phyloP scores from a whole-genome alignment of 1,139 yeast genomes.

The Diutina catenulata region DNA sequence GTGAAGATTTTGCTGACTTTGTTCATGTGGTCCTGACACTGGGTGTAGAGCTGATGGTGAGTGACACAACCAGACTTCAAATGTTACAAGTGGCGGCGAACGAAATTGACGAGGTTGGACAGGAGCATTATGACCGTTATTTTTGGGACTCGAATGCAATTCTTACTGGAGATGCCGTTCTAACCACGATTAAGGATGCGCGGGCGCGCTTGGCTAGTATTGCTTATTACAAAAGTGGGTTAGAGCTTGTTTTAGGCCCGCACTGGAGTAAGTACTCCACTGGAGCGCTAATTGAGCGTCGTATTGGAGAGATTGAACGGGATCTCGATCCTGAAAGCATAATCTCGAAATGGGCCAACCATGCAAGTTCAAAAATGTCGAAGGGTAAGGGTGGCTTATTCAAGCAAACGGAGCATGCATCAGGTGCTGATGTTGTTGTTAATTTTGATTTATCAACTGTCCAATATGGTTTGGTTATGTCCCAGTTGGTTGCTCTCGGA shows the following conservation, averaged over 20 bases:
- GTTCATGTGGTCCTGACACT: background rate
- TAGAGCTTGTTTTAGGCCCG: slow-evolving; percentile 38
- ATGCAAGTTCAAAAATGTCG: slow-evolving; percentile 8
- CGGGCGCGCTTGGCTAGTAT: slow-evolving; percentile 7
- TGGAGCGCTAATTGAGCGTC: slow-evolving; percentile 51
- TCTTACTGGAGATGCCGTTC: background rate
- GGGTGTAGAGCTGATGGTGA: background rate
- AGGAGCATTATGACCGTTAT: background rate
- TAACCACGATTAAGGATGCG: background rate
- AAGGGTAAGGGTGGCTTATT: slow-evolving; percentile 8
- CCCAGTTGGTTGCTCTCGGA: slow-evolving; percentile 31
- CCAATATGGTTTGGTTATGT: slow-evolving; percentile 21
- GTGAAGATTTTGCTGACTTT: background rate
- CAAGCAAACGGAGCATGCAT: background rate
- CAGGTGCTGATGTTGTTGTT: slow-evolving; percentile 12
- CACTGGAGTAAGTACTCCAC: slow-evolving; percentile 70
- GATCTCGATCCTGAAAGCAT: slow-evolving; percentile 32
- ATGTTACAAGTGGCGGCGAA: background rate
- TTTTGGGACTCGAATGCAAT: background rate
- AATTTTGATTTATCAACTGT: slow-evolving; percentile 54
- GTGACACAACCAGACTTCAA: background rate
- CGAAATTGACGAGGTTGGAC: background rate
- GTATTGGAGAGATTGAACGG: slow-evolving; percentile 31
- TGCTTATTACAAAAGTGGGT: slow-evolving; percentile 13
- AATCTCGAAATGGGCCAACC: slow-evolving; percentile 37